These are phyloP conservation scores for Paramyrothecium roridum DNA, from an alignment of 2,329 filamentous ascomycete genomes.

Conservation along the genomic window DNA sequence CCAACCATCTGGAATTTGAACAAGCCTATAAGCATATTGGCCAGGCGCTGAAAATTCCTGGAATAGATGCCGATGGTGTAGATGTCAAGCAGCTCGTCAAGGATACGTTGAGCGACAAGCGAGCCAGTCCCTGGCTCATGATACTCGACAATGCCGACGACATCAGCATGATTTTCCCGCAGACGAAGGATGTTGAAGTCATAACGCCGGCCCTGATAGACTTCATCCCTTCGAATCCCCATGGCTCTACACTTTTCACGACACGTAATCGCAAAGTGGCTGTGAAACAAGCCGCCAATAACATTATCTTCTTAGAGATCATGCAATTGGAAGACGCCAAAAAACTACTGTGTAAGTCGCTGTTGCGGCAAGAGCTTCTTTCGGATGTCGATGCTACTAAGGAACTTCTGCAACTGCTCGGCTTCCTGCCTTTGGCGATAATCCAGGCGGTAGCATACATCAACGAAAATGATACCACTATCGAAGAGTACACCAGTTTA, in stretches of 20 bases:
- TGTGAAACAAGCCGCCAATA: no score
- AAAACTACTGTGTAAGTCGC: no score
- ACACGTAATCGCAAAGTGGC: no score
- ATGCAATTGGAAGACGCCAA: no score
- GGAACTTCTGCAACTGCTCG: conserved; percentile 18
- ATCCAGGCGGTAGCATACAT: conserved; percentile 38
- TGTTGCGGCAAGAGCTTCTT: no score
- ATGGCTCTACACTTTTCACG: no score
- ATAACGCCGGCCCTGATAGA: no score
- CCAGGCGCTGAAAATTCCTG: neutral
- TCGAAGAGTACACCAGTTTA: conserved; percentile 28
- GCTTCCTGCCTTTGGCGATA: conserved; percentile 34
- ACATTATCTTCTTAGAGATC: no score
- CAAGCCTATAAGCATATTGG: neutral
- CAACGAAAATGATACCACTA: conserved; percentile 20
- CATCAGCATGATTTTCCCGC: conserved; percentile 14
- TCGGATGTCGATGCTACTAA: no score
- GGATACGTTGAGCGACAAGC: conserved; percentile 21
- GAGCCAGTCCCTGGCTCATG: conserved; percentile 26
- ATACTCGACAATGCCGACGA: conserved; percentile 35
- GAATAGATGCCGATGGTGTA: conserved; percentile 6
- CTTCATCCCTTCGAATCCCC: no score
- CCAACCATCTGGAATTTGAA: conserved; percentile 4
- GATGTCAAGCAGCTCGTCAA: conserved; percentile 22
- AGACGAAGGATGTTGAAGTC: neutral